Conservation (phyloP, 2,329 filamentous ascomycete genomes). For the Polychaeton citri region DNA sequence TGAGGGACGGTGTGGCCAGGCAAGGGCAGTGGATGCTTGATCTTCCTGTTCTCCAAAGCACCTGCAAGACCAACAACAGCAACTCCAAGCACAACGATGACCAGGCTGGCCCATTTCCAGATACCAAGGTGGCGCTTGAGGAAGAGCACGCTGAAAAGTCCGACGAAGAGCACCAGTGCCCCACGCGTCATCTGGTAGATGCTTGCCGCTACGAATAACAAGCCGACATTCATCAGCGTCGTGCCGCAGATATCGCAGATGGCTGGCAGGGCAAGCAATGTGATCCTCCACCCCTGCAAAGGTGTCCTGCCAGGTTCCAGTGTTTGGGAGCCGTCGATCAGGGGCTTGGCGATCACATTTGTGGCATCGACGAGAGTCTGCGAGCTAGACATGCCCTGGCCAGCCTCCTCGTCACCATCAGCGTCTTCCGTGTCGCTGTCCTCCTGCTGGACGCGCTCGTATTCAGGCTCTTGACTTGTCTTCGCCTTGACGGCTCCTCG, state of each 20-base stretch:
- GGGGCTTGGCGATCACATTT: conserved; percentile 38
- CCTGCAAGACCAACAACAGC: conserved; percentile 82
- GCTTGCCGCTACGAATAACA: conserved; percentile 85
- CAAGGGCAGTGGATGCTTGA: conserved; percentile 17
- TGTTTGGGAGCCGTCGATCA: conserved; percentile 24
- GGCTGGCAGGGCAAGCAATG: conserved; percentile 70
- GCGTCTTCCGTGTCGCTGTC: conserved; percentile 21
- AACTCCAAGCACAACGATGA: conserved; percentile 78
- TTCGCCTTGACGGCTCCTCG: conserved; percentile 9
- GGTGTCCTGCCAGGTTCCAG: conserved; percentile 34
- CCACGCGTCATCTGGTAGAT: conserved; percentile 99
- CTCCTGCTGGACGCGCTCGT: conserved; percentile 14
- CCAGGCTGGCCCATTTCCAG: conserved; percentile 88
- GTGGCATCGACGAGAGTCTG: conserved; percentile 24
- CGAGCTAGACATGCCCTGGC: conserved; percentile 24
- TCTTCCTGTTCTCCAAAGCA: conserved; percentile 58
- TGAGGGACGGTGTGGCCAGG: conserved; percentile 15
- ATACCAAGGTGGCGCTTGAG: conserved; percentile 62
- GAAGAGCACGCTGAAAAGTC: conserved; percentile 87
- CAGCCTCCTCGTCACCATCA: conserved; percentile 18
- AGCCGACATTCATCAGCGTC: conserved; percentile 90
- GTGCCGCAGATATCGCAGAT: conserved; percentile 91
- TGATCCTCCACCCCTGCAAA: conserved; percentile 56
- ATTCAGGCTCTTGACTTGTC: conserved; percentile 13
- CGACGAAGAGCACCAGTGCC: conserved; percentile 88